A percentile compares a stretch with the other conserved stretches of the same genome.
Evolutionary conservation across 2,329 filamentous ascomycete genomes (phyloP).

Genomic region (Paecilomyces variotii): DNA sequence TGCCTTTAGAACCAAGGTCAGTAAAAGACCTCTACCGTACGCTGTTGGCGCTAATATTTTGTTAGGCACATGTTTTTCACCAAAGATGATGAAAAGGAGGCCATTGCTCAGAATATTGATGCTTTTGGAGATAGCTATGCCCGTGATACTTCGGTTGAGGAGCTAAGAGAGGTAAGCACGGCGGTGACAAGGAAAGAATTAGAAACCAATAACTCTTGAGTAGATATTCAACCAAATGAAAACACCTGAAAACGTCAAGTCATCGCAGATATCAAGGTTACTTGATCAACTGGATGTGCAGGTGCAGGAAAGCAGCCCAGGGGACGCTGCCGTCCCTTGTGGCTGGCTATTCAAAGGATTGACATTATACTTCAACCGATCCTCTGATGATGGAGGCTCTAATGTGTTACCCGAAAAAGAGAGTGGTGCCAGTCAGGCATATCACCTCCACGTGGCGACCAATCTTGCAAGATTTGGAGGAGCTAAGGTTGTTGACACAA

Average conservation of each 20-base stretch:
- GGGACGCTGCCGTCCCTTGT: constrained; percentile 22
- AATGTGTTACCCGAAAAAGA: background rate
- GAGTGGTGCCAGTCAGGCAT: constrained; percentile 3
- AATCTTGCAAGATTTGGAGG: constrained; percentile 62
- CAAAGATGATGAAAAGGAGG: constrained; percentile 46
- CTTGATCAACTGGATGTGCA: constrained; percentile 49
- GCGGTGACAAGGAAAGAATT: background rate
- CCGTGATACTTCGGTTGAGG: constrained; percentile 56
- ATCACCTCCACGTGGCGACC: constrained; percentile 38
- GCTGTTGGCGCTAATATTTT: constrained; percentile 13
- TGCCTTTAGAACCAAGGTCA: constrained; percentile 55
- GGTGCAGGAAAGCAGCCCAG: constrained; percentile 39
- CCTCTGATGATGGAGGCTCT: constrained; percentile 3
- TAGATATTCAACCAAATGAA: constrained; percentile 38
- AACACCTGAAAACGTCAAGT: constrained; percentile 10
- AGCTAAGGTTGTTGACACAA: constrained; percentile 47
- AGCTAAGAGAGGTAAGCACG: constrained; percentile 45
- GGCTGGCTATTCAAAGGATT: constrained; percentile 45
- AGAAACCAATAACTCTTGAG: constrained; percentile 1
- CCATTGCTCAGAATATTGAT: constrained; percentile 60
- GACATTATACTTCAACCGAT: constrained; percentile 35
- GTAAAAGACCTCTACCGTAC: background rate
- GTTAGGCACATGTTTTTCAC: constrained; percentile 67
- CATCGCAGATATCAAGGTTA: constrained; percentile 42
- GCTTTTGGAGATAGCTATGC: constrained; percentile 75